Base-by-base conservation (phyloP, 257 asterid genomes). In the Anisodus acutangulus region DNA sequence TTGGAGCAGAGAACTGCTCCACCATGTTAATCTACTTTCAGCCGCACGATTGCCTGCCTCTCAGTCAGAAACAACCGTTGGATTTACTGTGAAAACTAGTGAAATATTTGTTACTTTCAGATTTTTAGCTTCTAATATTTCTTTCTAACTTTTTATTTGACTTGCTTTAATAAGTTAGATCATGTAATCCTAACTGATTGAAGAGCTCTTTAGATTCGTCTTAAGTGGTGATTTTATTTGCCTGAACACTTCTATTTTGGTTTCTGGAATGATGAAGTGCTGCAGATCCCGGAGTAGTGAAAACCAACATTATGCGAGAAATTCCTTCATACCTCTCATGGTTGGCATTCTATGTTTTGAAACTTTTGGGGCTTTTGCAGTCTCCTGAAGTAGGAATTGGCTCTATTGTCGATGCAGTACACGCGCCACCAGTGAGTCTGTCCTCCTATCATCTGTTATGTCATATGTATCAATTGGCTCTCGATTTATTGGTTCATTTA, bases 201-300 rank as follows among this genome's bases (percentile, higher is more conserved):
- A 49, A 11, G 81, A 49, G 3, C 81, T 12, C 62, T 11, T 49
- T 22, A 22, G 35, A 22, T 74, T 19, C 12, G 4, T 51, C 41
- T 47, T 22, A 49, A 74, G 45, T 74, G 55, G 62, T 53, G 57
- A 67, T 67, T 66, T 49, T 31, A 31, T 80, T 67, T 62, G 51
- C 55, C 83, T 84, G 53, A 74, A 59, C n/a, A 3, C 43, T 45
- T 62, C 4, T 78, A 9, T 57, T 71, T 69, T 13, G 35, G 10
- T 63, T 53, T 79, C 67, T 57, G 62, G 67, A 79, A 78, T 78
- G 60, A 26, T 76, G 49, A 87, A 95, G 99, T 72, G 95, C 94
- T 63, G 98, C 83, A 72, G 99, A 94, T 86, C 99, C 99, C 87
- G 99, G 99, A 85, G 90, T 90, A 11, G 99, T 93, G 89, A 81